Evolutionary conservation across 1,139 yeast genomes (phyloP).

Genomic region (Williopsis jadinii): DNA sequence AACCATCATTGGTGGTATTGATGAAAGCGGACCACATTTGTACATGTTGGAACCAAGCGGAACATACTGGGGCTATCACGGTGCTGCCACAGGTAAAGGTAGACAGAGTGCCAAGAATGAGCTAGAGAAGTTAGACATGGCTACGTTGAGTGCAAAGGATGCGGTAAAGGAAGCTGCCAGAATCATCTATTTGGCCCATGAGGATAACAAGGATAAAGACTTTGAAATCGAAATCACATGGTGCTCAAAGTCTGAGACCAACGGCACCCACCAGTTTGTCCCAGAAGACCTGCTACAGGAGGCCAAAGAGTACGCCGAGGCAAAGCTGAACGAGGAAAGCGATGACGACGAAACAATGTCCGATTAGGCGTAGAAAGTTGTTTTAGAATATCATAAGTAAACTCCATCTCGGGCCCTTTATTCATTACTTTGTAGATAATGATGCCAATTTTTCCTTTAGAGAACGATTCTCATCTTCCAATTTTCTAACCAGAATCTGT

Average conservation of each 20-base stretch:
- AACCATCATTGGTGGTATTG: conserved; percentile 90
- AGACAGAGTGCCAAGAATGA: conserved; percentile 95
- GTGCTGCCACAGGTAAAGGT: conserved; percentile 98
- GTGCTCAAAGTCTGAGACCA: conserved; percentile 70
- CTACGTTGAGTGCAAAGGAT: conserved; percentile 61
- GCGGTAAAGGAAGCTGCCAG: conserved; percentile 93
- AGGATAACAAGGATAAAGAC: conserved; percentile 95
- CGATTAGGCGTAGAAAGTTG: conserved; percentile 8
- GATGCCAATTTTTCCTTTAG: conserved; percentile 28
- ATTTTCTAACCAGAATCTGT: conserved; percentile 39
- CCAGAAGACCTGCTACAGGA: conserved; percentile 74
- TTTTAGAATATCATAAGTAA: neutral
- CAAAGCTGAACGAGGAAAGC: conserved; percentile 72
- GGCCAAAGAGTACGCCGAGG: conserved; percentile 77
- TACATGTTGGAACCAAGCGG: conserved; percentile 99
- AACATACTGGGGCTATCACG: conserved; percentile 92
- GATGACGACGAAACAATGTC: conserved; percentile 35
- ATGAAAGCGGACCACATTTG: conserved; percentile 80
- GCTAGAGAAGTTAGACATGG: conserved; percentile 80
- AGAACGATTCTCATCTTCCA: conserved; percentile 48
- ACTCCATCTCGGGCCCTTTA: neutral
- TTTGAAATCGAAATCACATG: conserved; percentile 93
- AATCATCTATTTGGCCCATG: conserved; percentile 90
- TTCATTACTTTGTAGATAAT: neutral
- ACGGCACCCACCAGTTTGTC: conserved; percentile 73